Percentiles rank a stretch among this genome's conserved stretches.
These are phyloP conservation scores for Ephemerocybe angulata DNA, from an alignment of 768 basidiomycete species.

Conservation along the genomic window DNA sequence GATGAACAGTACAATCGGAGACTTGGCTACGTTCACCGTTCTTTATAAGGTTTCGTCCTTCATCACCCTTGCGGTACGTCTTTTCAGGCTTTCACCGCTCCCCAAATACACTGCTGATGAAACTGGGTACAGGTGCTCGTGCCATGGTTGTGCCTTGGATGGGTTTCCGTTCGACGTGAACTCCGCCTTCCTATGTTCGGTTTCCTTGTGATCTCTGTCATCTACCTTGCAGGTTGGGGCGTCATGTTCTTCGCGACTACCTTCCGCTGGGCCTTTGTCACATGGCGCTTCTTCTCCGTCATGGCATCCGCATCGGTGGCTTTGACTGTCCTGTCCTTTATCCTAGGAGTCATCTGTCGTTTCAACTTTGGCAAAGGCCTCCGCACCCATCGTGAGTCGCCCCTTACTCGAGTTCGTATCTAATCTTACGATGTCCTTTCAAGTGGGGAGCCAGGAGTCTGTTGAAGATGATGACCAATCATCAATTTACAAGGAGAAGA, in stretches of 20 bases:
- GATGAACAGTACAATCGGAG: slow-evolving; percentile 61
- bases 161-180: slow-evolving; percentile 73
- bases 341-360: slow-evolving; percentile 64
- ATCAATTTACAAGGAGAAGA: slow-evolving; percentile 43
- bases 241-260: slow-evolving; percentile 68
- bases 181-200: slow-evolving; percentile 51
- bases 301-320: slow-evolving; percentile 57
- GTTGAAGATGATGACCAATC: slow-evolving; percentile 27
- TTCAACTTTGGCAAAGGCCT: slow-evolving; percentile 79
- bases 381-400: slow-evolving; percentile 55
- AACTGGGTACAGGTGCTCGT: slow-evolving; percentile 64
- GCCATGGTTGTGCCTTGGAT: slow-evolving; percentile 72
- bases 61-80: slow-evolving; percentile 58
- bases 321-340: slow-evolving; percentile 50
- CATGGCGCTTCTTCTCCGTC: slow-evolving; percentile 71
- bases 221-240: slow-evolving; percentile 67
- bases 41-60: slow-evolving; percentile 57
- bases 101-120: no score
- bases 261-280: slow-evolving; percentile 73
- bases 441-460: slow-evolving; percentile 56
- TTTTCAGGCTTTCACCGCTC: no score
- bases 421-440: slow-evolving; percentile 11
- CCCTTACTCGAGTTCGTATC: neutral
- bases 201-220: slow-evolving; percentile 57
- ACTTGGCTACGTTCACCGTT: slow-evolving; percentile 38